Conservation (phyloP, 169 alveolate genomes). For the Plasmodium billcollinsi region DNA sequence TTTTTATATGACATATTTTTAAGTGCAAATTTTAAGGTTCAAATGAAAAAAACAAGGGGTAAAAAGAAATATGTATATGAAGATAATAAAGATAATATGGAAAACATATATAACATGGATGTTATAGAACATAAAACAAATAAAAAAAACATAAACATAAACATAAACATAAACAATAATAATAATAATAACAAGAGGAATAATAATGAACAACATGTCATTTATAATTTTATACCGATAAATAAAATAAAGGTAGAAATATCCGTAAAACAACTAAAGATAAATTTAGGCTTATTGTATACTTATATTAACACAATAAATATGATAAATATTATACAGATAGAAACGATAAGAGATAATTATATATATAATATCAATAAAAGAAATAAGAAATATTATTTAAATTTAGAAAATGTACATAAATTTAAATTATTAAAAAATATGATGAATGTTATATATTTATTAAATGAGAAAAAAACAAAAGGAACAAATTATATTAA, state of each 20-base stretch:
- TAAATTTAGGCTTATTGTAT: conserved; percentile 39
- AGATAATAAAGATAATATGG: too few relatives aligned
- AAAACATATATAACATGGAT: too few relatives aligned
- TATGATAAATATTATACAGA: conserved; percentile 9
- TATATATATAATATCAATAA: not conserved
- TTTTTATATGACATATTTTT: too few relatives aligned
- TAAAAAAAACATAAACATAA: too few relatives aligned
- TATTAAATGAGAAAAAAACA: not conserved
- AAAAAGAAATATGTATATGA: too few relatives aligned
- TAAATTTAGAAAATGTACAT: not conserved
- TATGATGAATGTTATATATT: not conserved
- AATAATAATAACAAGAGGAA: not conserved
- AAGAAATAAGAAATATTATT: conserved; percentile 21
- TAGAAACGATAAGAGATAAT: not conserved
- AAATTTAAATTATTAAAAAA: conserved; percentile 13
- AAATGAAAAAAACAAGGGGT: too few relatives aligned
- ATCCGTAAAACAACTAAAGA: not conserved
- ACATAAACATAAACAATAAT: too few relatives aligned
- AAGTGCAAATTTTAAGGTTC: too few relatives aligned
- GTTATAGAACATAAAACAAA: too few relatives aligned
- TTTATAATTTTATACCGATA: too few relatives aligned
- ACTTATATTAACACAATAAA: not conserved
- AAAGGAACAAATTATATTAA: not conserved
- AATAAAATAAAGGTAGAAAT: conserved; percentile 2
- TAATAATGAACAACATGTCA: not conserved